phyloP scores from a whole-genome alignment of 2,329 filamentous ascomycete species.

The Claviceps africana region DNA sequence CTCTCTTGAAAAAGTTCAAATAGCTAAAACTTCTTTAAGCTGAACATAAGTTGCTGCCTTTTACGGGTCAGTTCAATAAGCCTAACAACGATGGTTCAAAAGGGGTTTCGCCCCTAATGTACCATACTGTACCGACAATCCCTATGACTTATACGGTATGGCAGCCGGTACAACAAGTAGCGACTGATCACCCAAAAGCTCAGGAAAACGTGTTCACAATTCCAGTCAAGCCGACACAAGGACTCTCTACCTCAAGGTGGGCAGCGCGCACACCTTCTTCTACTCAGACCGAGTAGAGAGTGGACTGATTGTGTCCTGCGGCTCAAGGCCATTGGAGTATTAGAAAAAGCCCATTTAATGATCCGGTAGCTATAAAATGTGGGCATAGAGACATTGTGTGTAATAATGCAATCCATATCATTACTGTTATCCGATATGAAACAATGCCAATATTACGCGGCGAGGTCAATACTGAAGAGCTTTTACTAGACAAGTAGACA shows the following conservation, averaged over 20 bases:
- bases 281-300: neutral
- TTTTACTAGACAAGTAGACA: neutral
- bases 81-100: neutral
- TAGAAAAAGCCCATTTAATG: neutral
- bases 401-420: neutral
- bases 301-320: neutral
- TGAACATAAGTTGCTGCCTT: neutral
- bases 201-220: neutral
- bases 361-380: neutral
- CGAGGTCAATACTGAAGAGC: neutral
- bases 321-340: neutral
- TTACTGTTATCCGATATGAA: neutral
- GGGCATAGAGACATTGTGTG: neutral
- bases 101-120: neutral
- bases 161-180: neutral
- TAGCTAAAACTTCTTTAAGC: neutral
- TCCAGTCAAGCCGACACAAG: conserved; percentile 1
- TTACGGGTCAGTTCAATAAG: conserved; percentile 1
- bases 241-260: conserved; percentile 2
- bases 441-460: neutral
- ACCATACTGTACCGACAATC: neutral
- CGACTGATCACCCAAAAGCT: neutral
- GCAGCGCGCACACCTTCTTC: neutral
- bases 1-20: neutral
- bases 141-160: conserved; percentile 1